These are phyloP conservation scores for Penicillium goetzii DNA, from an alignment of 495 filamentous ascomycete genomes.

Conservation along the genomic window DNA sequence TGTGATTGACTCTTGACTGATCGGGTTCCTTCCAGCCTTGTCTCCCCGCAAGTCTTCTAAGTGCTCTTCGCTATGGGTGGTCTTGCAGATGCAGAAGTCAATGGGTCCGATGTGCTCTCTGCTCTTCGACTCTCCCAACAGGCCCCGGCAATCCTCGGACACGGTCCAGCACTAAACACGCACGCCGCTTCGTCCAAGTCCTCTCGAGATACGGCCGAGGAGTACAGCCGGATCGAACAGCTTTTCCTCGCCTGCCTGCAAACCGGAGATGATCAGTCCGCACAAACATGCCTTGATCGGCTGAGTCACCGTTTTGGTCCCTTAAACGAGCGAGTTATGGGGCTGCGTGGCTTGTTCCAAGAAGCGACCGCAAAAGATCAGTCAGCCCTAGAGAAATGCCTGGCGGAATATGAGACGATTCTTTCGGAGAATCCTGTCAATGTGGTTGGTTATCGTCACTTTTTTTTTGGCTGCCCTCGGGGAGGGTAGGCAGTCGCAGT, in stretches of 20 bases:
- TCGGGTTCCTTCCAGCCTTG: not conserved
- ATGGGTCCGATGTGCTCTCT: constrained; percentile 44
- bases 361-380: constrained; percentile 77
- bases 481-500: not conserved
- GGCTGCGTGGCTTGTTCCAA: constrained; percentile 77
- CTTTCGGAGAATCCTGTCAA: constrained; percentile 78
- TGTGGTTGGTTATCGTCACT: constrained; percentile 57
- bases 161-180: constrained; percentile 49
- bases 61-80: constrained; percentile 21
- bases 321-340: constrained; percentile 81
- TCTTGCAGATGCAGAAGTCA: constrained; percentile 22
- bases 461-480: not conserved
- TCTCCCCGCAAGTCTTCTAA: not conserved
- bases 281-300: constrained; percentile 70
- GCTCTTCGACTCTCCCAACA: constrained; percentile 77
- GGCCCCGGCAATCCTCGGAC: constrained; percentile 68
- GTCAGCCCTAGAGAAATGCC: constrained; percentile 63
- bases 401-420: constrained; percentile 76
- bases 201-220: constrained; percentile 66
- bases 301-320: constrained; percentile 79
- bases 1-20: not conserved
- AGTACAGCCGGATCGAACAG: constrained; percentile 84
- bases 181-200: constrained; percentile 47
- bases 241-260: constrained; percentile 83
- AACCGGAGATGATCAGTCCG: constrained; percentile 79